Percentiles rank a stretch among this genome's conserved stretches.
These are phyloP conservation scores for Neurospora terricola DNA, from an alignment of 495 filamentous ascomycete species.

Conservation along the genomic window DNA sequence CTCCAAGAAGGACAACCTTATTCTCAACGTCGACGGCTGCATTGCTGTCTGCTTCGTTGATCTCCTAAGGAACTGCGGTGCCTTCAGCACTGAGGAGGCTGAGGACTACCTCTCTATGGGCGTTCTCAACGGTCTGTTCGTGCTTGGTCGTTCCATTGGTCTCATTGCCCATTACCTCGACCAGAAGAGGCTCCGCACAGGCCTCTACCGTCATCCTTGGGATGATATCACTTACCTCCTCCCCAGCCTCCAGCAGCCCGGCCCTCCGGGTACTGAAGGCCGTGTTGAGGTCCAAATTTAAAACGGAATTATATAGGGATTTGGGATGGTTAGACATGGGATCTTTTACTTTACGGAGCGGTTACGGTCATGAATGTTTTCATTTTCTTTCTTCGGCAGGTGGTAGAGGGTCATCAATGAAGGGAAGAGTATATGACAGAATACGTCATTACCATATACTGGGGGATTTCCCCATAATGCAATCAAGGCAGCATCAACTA, in stretches of 20 bases:
- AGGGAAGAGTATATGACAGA: background rate
- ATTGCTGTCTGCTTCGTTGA: constrained; percentile 99
- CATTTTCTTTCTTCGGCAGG: background rate
- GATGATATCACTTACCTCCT: constrained; percentile 96
- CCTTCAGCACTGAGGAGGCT: constrained; percentile 75
- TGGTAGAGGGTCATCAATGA: background rate
- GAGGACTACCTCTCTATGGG: constrained; percentile 87
- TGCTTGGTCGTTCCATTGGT: constrained; percentile 91
- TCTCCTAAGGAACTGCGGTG: constrained; percentile 92
- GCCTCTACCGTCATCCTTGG: constrained; percentile 97
- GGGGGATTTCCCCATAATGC: background rate
- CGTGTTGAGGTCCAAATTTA: constrained; percentile 69
- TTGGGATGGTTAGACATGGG: background rate
- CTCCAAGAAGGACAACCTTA: constrained; percentile 99
- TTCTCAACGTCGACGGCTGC: constrained; percentile 97
- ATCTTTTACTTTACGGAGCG: background rate
- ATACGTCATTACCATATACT: background rate
- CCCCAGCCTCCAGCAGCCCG: constrained; percentile 63
- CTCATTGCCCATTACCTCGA: constrained; percentile 99
- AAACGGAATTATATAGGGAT: background rate
- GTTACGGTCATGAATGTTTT: background rate
- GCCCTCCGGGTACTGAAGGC: constrained; percentile 68
- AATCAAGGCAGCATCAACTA: background rate
- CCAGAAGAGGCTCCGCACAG: constrained; percentile 96
- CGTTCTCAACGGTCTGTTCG: constrained; percentile 98